phyloP scores from a whole-genome alignment of 768 basidiomycete genomes.

The Thelephora ganbajun region DNA sequence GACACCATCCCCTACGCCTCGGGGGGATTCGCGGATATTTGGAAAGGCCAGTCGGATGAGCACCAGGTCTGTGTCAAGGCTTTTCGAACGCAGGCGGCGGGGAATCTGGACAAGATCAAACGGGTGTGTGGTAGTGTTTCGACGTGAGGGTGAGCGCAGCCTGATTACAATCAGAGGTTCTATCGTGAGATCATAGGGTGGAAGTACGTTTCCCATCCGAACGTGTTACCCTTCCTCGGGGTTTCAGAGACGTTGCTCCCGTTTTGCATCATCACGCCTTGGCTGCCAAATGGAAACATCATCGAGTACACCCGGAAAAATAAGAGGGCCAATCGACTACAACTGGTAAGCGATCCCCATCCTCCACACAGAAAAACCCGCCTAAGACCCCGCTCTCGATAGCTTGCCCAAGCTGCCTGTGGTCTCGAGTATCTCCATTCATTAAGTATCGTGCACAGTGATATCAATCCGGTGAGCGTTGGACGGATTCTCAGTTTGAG shows the following conservation, averaged over 20 bases:
- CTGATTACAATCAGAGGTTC: slow-evolving; percentile 1
- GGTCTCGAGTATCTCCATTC: slow-evolving; percentile 4
- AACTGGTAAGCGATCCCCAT: neutral
- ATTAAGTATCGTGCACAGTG: slow-evolving; percentile 3
- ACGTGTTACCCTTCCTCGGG: slow-evolving; percentile 8
- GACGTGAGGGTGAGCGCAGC: neutral
- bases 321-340: neutral
- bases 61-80: neutral
- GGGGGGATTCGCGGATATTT: neutral
- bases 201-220: slow-evolving; percentile 8
- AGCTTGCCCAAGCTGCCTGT: neutral
- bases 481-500: no score
- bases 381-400: neutral
- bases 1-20: neutral
- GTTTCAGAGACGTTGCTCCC: slow-evolving; percentile 2
- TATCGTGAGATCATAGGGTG: slow-evolving; percentile 8
- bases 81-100: neutral
- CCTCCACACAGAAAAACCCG: neutral
- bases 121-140: neutral
- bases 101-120: neutral
- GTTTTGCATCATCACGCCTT: slow-evolving; percentile 1
- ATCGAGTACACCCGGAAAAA: slow-evolving; percentile 3
- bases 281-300: slow-evolving; percentile 3
- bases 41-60: neutral
- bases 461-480: slow-evolving; percentile 1